A percentile compares a stretch with the other conserved stretches of the same genome.
These are phyloP conservation scores for Venturia oleaginea DNA, from an alignment of 2,329 filamentous ascomycete species.

Conservation along the genomic window DNA sequence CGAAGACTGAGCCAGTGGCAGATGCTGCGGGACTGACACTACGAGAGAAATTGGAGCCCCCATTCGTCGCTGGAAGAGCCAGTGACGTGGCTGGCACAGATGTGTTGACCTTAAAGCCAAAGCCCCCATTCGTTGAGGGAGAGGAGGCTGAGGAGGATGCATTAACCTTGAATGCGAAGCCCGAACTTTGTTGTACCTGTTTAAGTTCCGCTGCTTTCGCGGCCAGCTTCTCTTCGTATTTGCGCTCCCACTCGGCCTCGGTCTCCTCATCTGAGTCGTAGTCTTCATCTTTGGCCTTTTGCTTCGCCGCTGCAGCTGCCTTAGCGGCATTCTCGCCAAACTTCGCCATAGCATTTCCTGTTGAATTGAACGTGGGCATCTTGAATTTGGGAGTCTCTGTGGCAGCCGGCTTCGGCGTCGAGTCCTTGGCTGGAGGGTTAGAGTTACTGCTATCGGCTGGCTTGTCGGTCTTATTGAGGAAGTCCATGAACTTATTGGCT, in stretches of 20 bases:
- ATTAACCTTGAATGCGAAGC: background rate
- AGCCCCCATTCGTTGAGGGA: background rate
- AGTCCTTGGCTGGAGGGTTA: background rate
- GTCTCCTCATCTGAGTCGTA: constrained; percentile 30
- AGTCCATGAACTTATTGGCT: constrained; percentile 8
- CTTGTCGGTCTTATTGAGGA: background rate
- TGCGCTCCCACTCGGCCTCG: constrained; percentile 26
- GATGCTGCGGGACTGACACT: constrained; percentile 9
- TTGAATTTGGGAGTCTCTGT: background rate
- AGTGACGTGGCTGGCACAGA: background rate
- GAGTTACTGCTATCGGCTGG: background rate
- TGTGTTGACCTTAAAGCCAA: background rate
- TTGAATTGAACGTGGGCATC: background rate
- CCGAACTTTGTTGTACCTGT: background rate
- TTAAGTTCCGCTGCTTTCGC: constrained; percentile 17
- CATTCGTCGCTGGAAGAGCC: constrained; percentile 7
- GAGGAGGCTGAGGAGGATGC: background rate
- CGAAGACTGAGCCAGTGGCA: constrained; percentile 9
- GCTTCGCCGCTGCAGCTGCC: constrained; percentile 24
- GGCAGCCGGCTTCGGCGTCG: background rate
- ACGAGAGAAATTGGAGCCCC: constrained; percentile 4
- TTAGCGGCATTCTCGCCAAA: constrained; percentile 10
- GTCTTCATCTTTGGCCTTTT: constrained; percentile 27
- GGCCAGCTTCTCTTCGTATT: constrained; percentile 24
- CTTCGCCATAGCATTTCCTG: background rate